A percentile compares a stretch with the other conserved stretches of the same genome.
phyloP scores from a whole-genome alignment of 2,329 filamentous ascomycete genomes.

The Didymella sp. region DNA sequence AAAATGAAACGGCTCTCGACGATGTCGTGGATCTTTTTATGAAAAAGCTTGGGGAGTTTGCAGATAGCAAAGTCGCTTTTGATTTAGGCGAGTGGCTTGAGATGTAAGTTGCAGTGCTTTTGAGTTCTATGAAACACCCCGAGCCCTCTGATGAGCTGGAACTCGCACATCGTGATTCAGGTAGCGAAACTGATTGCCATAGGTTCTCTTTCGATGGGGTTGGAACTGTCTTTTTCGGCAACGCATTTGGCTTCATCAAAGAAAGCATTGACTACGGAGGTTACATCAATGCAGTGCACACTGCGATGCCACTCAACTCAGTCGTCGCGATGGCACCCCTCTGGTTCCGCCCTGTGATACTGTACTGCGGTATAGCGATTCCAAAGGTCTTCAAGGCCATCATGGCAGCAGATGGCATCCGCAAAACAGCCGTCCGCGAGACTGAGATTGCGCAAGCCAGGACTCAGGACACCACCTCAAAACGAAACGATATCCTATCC shows the following conservation, averaged over 20 bases:
- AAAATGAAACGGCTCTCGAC: constrained; percentile 23
- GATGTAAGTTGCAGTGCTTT: constrained; percentile 35
- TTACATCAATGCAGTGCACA: constrained; percentile 44
- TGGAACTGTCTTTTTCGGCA: constrained; percentile 31
- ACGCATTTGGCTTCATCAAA: constrained; percentile 31
- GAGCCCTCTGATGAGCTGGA: background rate
- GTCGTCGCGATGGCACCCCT: constrained; percentile 19
- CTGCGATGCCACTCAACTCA: constrained; percentile 36
- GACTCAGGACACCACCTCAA: constrained; percentile 20
- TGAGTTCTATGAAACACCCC: background rate
- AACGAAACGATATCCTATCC: constrained; percentile 40
- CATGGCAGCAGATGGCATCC: constrained; percentile 25
- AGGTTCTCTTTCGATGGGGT: constrained; percentile 26
- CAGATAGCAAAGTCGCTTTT: constrained; percentile 18
- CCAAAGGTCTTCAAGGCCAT: constrained; percentile 35
- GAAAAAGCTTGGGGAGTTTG: constrained; percentile 24
- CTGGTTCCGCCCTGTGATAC: constrained; percentile 17
- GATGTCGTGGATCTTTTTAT: constrained; percentile 18
- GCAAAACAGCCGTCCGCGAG: constrained; percentile 26
- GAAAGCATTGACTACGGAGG: constrained; percentile 29
- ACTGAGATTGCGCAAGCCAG: constrained; percentile 20
- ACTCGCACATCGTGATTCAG: background rate
- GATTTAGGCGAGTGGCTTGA: constrained; percentile 32
- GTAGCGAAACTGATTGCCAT: background rate
- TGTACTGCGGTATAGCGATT: constrained; percentile 20